Base-by-base conservation (phyloP, 2,329 filamentous ascomycete species). In the Chaetomium globosum region DNA sequence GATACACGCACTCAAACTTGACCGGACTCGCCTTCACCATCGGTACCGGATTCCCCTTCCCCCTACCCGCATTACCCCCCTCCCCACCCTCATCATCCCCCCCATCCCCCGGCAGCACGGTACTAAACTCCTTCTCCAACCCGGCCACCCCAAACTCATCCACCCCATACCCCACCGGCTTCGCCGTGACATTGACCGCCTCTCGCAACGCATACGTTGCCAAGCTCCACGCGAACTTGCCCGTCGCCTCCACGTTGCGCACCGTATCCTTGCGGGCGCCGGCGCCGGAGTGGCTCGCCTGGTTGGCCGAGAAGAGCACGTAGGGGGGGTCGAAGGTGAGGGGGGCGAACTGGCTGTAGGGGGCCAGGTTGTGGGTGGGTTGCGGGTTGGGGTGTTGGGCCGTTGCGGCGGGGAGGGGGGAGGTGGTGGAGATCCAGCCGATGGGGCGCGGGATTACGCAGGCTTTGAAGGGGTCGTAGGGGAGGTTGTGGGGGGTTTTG, bases 271-370 rank as follows among this genome's bases (percentile, higher is more conserved):
- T 88, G 64, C 82, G 81, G 12, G 33, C 6, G 54, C 6, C 21
- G 9, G 33, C 6, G 54, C 6, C 21, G 9, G 53, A 0, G 70
- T 59, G 2, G 71, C 79, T 75, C 0, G 81, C 84, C 72, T 87
- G 83, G 74, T 88, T 87, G 2, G 82, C 80, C 39, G 77, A 78
- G 79, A 88, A 88, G 81, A 88, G 85, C 31, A 88, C 81, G 71
- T 86, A 86, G 0, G 85, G 85, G 0, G 85, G 85, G 71, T 87
- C 84, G 74, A 86, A 88, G 36, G 83, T 86, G 0, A 88, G 79
- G 68, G 87, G 87, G 74, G 83, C 86, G 79, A 88, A 88, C 74
- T 88, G 85, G 0, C 77, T 82, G 75, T 85, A 88, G 0, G 85
- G 85, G 0, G 85, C 85, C 2, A 88, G 80, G 69, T 87, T 87